Base-by-base conservation (phyloP, 192 early-diverging fungal genomes). In the Mortierella antarctica region DNA sequence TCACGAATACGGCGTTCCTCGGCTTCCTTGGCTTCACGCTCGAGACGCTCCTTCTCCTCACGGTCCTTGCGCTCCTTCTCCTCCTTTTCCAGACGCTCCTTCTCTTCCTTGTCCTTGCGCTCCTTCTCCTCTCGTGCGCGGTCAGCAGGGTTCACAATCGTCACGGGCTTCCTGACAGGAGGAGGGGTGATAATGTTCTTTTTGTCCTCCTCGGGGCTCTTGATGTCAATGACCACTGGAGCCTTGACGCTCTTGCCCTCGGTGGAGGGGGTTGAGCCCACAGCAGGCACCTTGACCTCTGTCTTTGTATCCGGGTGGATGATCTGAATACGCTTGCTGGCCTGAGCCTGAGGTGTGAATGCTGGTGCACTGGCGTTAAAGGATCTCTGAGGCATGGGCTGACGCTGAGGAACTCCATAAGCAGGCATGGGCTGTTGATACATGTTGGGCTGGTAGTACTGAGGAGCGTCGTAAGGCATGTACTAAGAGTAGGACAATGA, bases 301-400 rank as follows among this genome's bases (percentile, higher is more conserved):
- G 92, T 85, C 74, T 88, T 90, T 51, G 92, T 93, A 4, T 87
- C 84, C 1, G 94, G 94, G 65, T 93, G 89, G 67, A 93, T 90
- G 74, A 95, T 95, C 57, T 88, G 86, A 73, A 95, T 92, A 7
- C 90, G 87, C 60, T 76, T 86, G 47, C 73, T 86, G 40, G 82
- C 80, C 58, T 83, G 73, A n/a, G 82, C 67, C 46, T 83, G 82
- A 47, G 77, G 65, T 3, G 53, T 60, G 70, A 73, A 67, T 18
- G 65, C 46, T 54, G 83, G 50, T 20, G 79, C 57, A 46, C 45
- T 71, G 47, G 58, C 21, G 52, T 66, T 48, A 47, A 68, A 68
- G 20, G 62, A 17, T 54, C 56, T 62, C 40, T 18, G 46, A 57
- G 78, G 53, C 52, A 83, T 82, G 47, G 71, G 74, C 39, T 83